Evolutionary conservation across 306 rosid species (phyloP), one percentile per base, ranked within the genome.

Genomic region (Biancaea sappan): DNA sequence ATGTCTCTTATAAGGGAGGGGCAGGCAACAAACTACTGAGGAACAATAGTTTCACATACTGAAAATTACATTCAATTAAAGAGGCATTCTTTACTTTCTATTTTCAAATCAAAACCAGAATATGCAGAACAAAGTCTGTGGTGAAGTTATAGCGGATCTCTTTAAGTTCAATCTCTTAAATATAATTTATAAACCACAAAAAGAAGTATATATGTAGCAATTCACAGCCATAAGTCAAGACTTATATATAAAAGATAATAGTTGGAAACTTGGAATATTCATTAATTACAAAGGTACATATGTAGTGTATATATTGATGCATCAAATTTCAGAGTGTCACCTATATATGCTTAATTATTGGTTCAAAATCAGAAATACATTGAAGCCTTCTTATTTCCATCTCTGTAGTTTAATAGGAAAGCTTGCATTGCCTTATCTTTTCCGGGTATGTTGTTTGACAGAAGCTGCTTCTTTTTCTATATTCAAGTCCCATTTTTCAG

Each of bases 311-410:
- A 8, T 38, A 29, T 38, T 32, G 59, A n/a, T n/a, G 59, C 31
- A 53, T 51, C 22, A 51, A 19, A 4, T 21, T 4, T 19, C 14
- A 51, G 58, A 16, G 8, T 51, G 15, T 19, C 29, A 32, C 26
- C n/a, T n/a, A n/a, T n/a, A n/a, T 9, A 14, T 21, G 28, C 35
- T 48, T 73, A 16, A 16, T 12, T 11, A 51, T 9, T 51, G 24
- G 50, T 62, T 74, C 52, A 47, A 21, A 19, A 67, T 51, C 14
- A 67, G 50, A 66, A 10, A 14, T 22, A 43, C 53, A 66, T 28
- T 53, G 24, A 13, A 57, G 24, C 72, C 53, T 28, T 28, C 21
- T 57, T 29, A 25, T 41, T 48, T 56, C 0, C 35, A 62, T 47
- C 4, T 58, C 26, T 28, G 57, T 9, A n/a, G 34, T 56, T 35